Percentiles rank a stretch among this genome's conserved stretches.
These are phyloP conservation scores for Colletotrichum salicis DNA, from an alignment of 2,329 filamentous ascomycete genomes.

Conservation along the genomic window DNA sequence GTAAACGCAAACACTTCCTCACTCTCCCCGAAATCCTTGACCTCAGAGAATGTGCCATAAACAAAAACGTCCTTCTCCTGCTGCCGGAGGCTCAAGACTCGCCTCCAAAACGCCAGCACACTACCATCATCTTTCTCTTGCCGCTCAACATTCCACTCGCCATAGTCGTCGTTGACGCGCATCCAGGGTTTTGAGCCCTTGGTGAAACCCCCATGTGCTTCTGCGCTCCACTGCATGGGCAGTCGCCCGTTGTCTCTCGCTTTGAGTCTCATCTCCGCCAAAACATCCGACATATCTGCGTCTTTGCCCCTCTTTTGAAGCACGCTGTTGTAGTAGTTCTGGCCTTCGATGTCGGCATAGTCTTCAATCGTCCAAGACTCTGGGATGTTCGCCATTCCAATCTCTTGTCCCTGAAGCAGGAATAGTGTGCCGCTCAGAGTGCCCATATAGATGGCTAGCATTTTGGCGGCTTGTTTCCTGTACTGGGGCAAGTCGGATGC, in stretches of 20 bases:
- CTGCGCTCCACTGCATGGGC: slow-evolving; percentile 61
- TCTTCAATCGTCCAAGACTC: slow-evolving; percentile 53
- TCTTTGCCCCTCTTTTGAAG: background rate
- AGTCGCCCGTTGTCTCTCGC: slow-evolving; percentile 42
- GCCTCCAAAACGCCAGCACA: background rate
- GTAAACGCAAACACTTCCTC: background rate
- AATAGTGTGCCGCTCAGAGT: slow-evolving; percentile 57
- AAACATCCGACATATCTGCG: background rate
- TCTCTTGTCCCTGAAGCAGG: slow-evolving; percentile 63
- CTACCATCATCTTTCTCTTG: background rate
- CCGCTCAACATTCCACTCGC: background rate
- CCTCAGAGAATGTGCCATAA: background rate
- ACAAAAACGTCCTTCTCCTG: background rate
- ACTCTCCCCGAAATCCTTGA: background rate
- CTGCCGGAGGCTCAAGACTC: background rate
- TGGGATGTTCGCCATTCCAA: slow-evolving; percentile 61
- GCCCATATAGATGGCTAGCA: background rate
- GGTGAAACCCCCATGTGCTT: slow-evolving; percentile 57
- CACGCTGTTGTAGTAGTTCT: slow-evolving; percentile 50
- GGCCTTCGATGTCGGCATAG: slow-evolving; percentile 55
- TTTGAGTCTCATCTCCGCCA: slow-evolving; percentile 42
- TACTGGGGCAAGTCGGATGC: background rate
- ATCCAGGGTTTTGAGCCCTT: slow-evolving; percentile 39
- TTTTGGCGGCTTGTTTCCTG: background rate
- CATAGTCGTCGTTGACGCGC: slow-evolving; percentile 40